Conservation (phyloP, 768 basidiomycete species). For the Botryobasidium botryosum region DNA sequence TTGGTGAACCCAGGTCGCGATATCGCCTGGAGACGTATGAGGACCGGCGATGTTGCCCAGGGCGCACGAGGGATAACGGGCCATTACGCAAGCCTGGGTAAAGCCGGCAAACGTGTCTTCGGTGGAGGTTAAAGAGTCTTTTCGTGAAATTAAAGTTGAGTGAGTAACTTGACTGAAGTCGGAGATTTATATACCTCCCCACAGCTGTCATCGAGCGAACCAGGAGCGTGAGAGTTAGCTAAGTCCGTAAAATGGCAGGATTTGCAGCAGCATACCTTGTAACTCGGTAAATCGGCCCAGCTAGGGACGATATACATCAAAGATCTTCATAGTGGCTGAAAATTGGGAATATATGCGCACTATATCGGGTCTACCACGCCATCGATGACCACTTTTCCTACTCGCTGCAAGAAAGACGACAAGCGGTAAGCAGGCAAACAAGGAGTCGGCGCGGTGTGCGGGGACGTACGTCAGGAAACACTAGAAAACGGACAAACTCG, state of each 20-base stretch:
- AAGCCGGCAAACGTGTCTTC: background rate
- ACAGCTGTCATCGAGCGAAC: background rate
- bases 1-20: background rate
- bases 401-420: conserved; percentile 3
- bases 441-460: background rate
- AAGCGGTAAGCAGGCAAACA: background rate
- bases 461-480: too few relatives aligned
- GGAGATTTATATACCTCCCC: background rate
- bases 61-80: conserved; percentile 2
- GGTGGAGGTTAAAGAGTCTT: too few relatives aligned
- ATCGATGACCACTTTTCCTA: conserved; percentile 6
- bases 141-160: too few relatives aligned
- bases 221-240: background rate
- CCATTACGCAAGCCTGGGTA: background rate
- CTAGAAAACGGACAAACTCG: too few relatives aligned
- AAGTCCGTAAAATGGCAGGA: background rate
- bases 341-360: too few relatives aligned
- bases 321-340: too few relatives aligned
- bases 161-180: too few relatives aligned
- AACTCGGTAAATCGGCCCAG: background rate
- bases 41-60: conserved; percentile 1
- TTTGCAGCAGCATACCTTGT: background rate
- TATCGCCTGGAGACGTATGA: background rate
- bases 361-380: conserved; percentile 4
- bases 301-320: too few relatives aligned